Evolutionary conservation across 371 early-diverging fungal species (phyloP).

Genomic region (Coemansia sp.): DNA sequence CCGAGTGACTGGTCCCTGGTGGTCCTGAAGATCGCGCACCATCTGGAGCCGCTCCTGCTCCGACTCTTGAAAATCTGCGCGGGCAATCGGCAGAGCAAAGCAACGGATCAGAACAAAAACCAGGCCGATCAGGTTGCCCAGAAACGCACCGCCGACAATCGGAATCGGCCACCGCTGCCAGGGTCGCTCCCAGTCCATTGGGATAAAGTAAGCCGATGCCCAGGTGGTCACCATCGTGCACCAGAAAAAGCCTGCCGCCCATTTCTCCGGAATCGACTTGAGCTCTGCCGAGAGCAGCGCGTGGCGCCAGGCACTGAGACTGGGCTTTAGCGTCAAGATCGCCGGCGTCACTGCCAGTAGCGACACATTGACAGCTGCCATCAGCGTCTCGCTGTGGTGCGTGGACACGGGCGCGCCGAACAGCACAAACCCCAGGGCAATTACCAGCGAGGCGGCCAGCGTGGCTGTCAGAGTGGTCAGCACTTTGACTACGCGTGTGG

Average conservation of each 20-base stretch:
- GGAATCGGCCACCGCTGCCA: slow-evolving; percentile 53
- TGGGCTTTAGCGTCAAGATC: slow-evolving; percentile 31
- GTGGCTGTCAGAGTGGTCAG: slow-evolving; percentile 17
- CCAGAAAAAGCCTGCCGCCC: slow-evolving; percentile 50
- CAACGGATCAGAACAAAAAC: slow-evolving; percentile 40
- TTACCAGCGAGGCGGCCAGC: background rate
- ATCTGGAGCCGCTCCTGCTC: slow-evolving; percentile 14
- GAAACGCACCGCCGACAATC: slow-evolving; percentile 39
- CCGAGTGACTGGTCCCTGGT: background rate
- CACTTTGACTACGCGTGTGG: slow-evolving; percentile 3
- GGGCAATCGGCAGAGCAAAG: slow-evolving; percentile 30
- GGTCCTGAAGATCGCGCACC: slow-evolving; percentile 1
- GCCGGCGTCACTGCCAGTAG: slow-evolving; percentile 42
- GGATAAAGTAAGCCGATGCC: slow-evolving; percentile 41
- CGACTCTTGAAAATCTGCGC: slow-evolving; percentile 32
- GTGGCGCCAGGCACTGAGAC: slow-evolving; percentile 17
- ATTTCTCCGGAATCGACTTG: slow-evolving; percentile 36
- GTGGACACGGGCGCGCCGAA: slow-evolving; percentile 40
- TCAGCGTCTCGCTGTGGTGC: slow-evolving; percentile 30
- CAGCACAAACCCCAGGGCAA: slow-evolving; percentile 21
- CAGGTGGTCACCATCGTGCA: slow-evolving; percentile 29
- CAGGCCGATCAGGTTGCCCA: slow-evolving; percentile 37
- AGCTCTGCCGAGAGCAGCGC: slow-evolving; percentile 21
- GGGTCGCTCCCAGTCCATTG: slow-evolving; percentile 52
- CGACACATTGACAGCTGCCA: slow-evolving; percentile 34